Evolutionary conservation across 164 flowering plant species (phyloP).

Genomic region (Macadamia integrifolia): DNA sequence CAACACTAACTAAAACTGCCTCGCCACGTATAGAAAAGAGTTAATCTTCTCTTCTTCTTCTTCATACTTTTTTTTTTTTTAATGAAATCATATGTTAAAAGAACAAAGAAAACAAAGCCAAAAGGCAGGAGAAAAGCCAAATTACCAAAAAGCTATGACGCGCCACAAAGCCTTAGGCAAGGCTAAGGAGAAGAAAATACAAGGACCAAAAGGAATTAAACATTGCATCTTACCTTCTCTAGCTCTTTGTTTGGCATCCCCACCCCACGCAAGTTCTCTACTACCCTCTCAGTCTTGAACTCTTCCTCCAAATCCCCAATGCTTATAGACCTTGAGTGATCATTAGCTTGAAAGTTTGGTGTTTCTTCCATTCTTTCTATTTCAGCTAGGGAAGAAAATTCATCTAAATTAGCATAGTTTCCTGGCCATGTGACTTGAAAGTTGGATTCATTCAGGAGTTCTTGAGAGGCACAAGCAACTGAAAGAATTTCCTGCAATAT

Average conservation of each 20-base stretch:
- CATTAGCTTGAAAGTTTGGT: conserved; percentile 8
- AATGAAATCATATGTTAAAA: too few relatives aligned
- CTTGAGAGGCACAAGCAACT: conserved; percentile 58
- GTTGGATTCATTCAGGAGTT: conserved; percentile 33
- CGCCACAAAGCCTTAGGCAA: too few relatives aligned
- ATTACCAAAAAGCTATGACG: too few relatives aligned
- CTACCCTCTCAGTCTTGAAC: conserved; percentile 34
- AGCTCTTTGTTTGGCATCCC: conserved; percentile 63
- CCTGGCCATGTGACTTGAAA: conserved; percentile 29
- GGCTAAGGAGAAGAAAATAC: too few relatives aligned
- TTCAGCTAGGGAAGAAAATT: conserved; percentile 29
- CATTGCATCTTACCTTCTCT: conserved; percentile 38
- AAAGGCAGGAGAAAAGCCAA: too few relatives aligned
- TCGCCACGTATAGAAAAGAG: too few relatives aligned
- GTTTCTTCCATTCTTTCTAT: not conserved
- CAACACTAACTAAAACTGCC: too few relatives aligned
- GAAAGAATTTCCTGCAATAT: conserved; percentile 65
- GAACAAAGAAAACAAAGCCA: too few relatives aligned
- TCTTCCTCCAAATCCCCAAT: conserved; percentile 36
- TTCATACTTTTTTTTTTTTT: too few relatives aligned
- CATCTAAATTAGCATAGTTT: conserved; percentile 25
- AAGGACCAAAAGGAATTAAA: not conserved
- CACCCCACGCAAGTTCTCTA: conserved; percentile 68
- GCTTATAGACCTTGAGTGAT: conserved; percentile 30
- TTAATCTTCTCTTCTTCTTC: too few relatives aligned